Evolutionary conservation across 495 filamentous ascomycete genomes (phyloP), one percentile per base, ranked within the genome.

Genomic region (Tuber aestivum): DNA sequence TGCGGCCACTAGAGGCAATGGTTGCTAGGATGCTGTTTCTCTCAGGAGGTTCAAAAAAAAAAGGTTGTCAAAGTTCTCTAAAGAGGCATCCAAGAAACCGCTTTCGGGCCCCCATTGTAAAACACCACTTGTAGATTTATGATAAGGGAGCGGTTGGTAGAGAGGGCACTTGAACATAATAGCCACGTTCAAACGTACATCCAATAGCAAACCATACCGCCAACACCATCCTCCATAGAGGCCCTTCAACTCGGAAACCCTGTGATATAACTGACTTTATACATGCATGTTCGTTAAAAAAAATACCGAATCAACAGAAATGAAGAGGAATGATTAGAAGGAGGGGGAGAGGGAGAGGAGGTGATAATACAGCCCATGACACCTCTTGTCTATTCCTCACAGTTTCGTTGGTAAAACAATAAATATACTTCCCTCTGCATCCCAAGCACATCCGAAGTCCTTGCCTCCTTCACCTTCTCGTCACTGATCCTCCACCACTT

Each of bases 371-470:
- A 65, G 32, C 27, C 27, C 56, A 16, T 35, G 32, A 5, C 35
- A 14, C 14, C 56, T 35, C 74, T 65, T 35, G 14, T 65, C 20
- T 35, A 79, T 44, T 80, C 78, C 8, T 76, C 42, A 20, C 71
- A 65, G 27, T 80, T 72, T 41, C 75, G 70, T 74, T 97, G 95
- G 82, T 99, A 99, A 83, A 99, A 99, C 40, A 99, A 85, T 79
- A 99, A 85, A 83, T 98, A 99, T 0, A 97, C 95, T 83, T 97
- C 95, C 78, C 90, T 91, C 83, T 97, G 94, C 95, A 97, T 97
- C 16, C 88, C 88, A 73, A 99, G 82, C 35, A 99, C 93, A 72
- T 99, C 95, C 71, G 88, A 89, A 3, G 94, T 98, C 84, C 92
- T 95, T 74, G 93, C 91, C 82, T 97, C 95, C 81, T 95, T 97